phyloP scores from a whole-genome alignment of 139 green algal species.

The Closterium sp. region DNA sequence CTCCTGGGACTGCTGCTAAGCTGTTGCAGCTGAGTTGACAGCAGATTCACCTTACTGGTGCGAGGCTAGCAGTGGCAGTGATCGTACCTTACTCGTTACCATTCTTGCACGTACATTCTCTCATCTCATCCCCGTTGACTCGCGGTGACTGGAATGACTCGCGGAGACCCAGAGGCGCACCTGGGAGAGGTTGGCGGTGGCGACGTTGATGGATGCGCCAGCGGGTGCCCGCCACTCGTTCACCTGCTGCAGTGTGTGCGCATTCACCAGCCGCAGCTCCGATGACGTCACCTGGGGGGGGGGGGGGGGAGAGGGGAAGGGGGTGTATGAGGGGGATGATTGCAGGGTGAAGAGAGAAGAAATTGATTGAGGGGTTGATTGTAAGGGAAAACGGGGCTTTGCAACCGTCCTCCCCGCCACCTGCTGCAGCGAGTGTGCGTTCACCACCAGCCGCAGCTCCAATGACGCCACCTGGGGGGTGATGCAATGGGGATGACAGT shows the following conservation, averaged over 20 bases:
- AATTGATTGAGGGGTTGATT: not conserved
- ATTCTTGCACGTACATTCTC: not conserved
- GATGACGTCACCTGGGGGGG: constrained; percentile 34
- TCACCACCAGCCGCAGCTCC: constrained; percentile 23
- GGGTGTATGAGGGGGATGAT: too few relatives aligned
- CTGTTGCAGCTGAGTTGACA: too few relatives aligned
- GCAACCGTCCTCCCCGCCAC: constrained; percentile 65
- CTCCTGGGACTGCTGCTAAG: too few relatives aligned
- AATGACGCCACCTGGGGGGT: constrained; percentile 27
- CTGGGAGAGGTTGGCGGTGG: constrained; percentile 71
- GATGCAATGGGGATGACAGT: not conserved
- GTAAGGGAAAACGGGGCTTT: not conserved
- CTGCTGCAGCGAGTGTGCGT: constrained; percentile 47
- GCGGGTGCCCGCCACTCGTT: constrained; percentile 65
- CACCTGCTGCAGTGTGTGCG: constrained; percentile 51
- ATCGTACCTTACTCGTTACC: not conserved
- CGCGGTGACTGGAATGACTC: not conserved
- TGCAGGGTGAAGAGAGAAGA: too few relatives aligned
- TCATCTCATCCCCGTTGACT: not conserved
- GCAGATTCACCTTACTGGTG: too few relatives aligned
- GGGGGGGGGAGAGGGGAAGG: not conserved
- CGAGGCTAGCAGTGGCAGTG: not conserved
- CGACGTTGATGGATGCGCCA: constrained; percentile 66
- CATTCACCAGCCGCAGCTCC: constrained; percentile 26
- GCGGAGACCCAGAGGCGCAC: constrained; percentile 35